Base-by-base conservation (phyloP, 768 basidiomycete genomes). In the Obba rivulosa region DNA sequence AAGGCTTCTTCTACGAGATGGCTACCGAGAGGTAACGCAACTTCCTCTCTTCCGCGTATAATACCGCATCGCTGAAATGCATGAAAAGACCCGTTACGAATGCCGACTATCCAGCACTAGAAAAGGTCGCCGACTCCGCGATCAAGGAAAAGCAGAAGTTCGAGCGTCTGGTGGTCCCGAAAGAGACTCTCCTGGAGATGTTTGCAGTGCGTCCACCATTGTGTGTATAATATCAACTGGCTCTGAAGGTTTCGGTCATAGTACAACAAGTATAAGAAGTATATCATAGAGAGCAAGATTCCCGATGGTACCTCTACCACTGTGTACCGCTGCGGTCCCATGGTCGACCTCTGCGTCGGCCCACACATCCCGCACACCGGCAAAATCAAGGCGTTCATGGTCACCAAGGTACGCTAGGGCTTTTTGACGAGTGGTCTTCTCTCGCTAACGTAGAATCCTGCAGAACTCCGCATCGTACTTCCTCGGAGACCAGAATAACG, bases 1-100 rank as follows among this genome's bases (percentile, higher is more conserved):
- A 97, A 7, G 96, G 96, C 18, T 99, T 99, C 79, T 99, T 96
- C 76, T 99, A 99, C 65, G 96, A 99, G 66, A 98, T 99, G 96
- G 83, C 81, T 14, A 92, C 92, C 56, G 72, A 83, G 13, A 31
- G 28, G 28, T 31, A 31, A 7, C 5, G 28, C 34, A 36, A n/a
- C 11, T 36, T n/a, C 10, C 28, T 13, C 28, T 31, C 28, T 7
- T 31, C 7, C 28, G 28, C 13, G 7, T 31, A 7, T 13, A 31
- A 5, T 7, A 31, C 13, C 28, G 13, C 13, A 31, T 13, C 28
- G 28, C 13, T 31, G 13, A 7, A 20, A 8, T 5, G 9, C 38
- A 14, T 40, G 8, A 14, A 56, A 31, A 90, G 91, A 60, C 79
- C 85, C 14, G 84, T 99, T 40, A 76, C 81, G 39, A 82, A 80